Percentiles rank a stretch among this genome's conserved stretches.
Evolutionary conservation across 805 yeast genomes (phyloP).

Genomic region (Pichia membranifaciens): DNA sequence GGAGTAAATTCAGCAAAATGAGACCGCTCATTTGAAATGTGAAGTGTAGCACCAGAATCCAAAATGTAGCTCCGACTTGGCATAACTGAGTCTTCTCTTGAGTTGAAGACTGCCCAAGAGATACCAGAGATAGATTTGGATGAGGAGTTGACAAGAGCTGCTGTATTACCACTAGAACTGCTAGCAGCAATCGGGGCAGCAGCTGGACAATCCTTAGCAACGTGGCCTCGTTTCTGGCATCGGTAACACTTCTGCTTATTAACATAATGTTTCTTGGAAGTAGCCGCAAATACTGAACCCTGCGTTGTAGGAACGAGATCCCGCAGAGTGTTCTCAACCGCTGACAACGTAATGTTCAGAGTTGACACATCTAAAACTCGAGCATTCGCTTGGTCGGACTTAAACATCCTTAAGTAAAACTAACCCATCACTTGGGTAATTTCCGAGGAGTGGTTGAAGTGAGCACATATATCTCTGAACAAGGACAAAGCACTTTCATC

Average conservation of each 20-base stretch:
- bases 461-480: neutral
- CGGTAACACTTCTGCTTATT: neutral
- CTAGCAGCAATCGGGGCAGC: neutral
- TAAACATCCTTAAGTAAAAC: constrained; percentile 1
- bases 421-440: constrained; percentile 1
- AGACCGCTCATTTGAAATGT: neutral
- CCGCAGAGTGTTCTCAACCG: neutral
- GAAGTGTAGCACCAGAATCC: constrained; percentile 2
- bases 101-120: neutral
- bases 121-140: neutral
- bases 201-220: neutral
- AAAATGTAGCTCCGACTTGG: neutral
- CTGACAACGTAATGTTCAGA: neutral
- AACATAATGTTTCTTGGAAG: neutral
- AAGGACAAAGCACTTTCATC: neutral
- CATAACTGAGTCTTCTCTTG: too few species aligned
- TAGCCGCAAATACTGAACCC: neutral
- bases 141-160: too few species aligned
- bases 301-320: constrained; percentile 1
- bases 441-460: neutral
- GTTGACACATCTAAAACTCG: constrained; percentile 1
- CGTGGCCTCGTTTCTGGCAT: neutral
- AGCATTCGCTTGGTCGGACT: neutral
- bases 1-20: constrained; percentile 1
- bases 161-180: neutral